Percentiles rank a stretch among this genome's conserved stretches.
phyloP scores from a whole-genome alignment of 179 eudicot species.

The Sideroxylon spinosum region DNA sequence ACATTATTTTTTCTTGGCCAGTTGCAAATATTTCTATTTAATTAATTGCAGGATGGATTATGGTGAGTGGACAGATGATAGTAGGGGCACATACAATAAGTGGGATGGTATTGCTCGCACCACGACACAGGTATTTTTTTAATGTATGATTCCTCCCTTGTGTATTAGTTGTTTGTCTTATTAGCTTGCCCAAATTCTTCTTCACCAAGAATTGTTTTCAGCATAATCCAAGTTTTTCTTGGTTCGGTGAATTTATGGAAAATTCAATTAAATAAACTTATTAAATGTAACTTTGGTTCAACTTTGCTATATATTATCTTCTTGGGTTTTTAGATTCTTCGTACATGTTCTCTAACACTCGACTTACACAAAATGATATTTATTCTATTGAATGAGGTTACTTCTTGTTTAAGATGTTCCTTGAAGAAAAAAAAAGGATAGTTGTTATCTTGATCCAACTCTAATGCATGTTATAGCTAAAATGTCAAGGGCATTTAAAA shows the following conservation, averaged over 20 bases:
- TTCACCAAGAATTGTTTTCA: neutral
- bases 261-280: neutral
- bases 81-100: conserved; percentile 90
- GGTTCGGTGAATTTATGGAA: neutral
- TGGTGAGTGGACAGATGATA: conserved; percentile 78
- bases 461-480: neutral
- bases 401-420: neutral
- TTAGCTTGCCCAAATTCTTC: neutral
- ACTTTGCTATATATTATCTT: neutral
- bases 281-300: neutral
- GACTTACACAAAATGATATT: neutral
- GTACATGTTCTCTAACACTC: too few relatives aligned
- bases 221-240: neutral
- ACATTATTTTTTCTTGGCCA: too few relatives aligned
- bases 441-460: neutral
- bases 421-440: neutral
- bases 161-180: neutral
- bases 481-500: neutral
- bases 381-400: neutral
- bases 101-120: conserved; percentile 96
- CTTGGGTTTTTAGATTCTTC: neutral
- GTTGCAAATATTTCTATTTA: neutral
- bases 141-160: neutral
- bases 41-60: conserved; percentile 63
- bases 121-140: conserved; percentile 60